Percentiles rank a stretch among this genome's conserved stretches.
Conservation (phyloP, 106 monocot species). For the Xerophyta viscosa region DNA sequence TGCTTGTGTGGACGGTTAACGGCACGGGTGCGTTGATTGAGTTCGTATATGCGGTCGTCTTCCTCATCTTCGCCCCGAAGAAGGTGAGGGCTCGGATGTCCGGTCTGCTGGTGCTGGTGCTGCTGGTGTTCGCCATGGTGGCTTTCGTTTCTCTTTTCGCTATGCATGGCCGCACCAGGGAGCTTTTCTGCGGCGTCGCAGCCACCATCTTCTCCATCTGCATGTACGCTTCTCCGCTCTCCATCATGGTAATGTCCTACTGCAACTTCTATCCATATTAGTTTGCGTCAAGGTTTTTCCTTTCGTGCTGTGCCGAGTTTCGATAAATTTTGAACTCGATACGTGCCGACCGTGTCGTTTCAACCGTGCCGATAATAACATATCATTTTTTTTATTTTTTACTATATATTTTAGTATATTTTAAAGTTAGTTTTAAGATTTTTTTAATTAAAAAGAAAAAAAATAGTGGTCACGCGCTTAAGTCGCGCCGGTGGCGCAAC, state of each 20-base stretch:
- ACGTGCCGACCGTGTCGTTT: too few species aligned
- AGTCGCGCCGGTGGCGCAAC: too few species aligned
- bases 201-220: constrained; percentile 7
- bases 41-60: constrained; percentile 2
- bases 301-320: too few species aligned
- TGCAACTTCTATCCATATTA: too few species aligned
- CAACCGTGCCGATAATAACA: too few species aligned
- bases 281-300: too few species aligned
- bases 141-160: not conserved
- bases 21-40: constrained; percentile 2
- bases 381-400: too few species aligned
- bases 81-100: not conserved
- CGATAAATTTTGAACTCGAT: too few species aligned
- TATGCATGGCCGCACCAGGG: not conserved
- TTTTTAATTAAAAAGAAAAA: too few species aligned
- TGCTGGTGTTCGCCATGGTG: not conserved
- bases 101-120: not conserved
- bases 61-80: not conserved
- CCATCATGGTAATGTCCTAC: constrained; percentile 7
- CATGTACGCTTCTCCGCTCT: constrained; percentile 10
- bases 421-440: too few species aligned
- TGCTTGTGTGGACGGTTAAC: constrained; percentile 5
- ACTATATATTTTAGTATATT: too few species aligned
- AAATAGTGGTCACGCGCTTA: too few species aligned
- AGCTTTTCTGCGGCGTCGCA: not conserved